Evolutionary conservation across 441 rosid species (phyloP), one percentile per base, ranked within the genome.

Genomic region (Adansonia grandidieri): DNA sequence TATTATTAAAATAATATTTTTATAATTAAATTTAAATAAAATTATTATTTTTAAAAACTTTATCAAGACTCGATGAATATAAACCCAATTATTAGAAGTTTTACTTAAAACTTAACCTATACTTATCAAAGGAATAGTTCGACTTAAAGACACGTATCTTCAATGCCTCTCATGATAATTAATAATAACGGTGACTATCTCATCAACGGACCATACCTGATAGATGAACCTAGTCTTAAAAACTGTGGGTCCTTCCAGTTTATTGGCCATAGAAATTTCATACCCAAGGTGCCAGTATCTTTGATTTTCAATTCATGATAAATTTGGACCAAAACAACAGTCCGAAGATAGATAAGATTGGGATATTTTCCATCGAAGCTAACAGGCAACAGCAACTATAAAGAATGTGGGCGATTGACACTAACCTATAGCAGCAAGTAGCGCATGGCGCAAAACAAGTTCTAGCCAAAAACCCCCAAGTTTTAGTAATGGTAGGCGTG

Each of bases 401-500:
- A 20, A 28, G 32, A 63, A 63, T 63, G 45, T 13, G 68, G 19
- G 15, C 17, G 15, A 63, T 13, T 63, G 10, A 5, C 44, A 63
- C 68, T 0, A 63, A 15, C 68, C 15, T 64, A 32, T 64, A 3
- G 37, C 37, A 37, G 42, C 63, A 32, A 63, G 50, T 6, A 53
- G 65, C 79, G 66, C 62, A 64, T 51, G 63, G 79, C 73, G 4
- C 19, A 51, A 75, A 42, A 28, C 2, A 32, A 6, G n/a, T 2
- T 50, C 32, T 37, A 28, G 58, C 74, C 10, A 61, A 60, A 64
- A 22, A 70, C 24, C 7, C 58, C 20, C 44, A 24, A 2, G 9
- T 15, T 48, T 48, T 70, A 70, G 74, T 24, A 68, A 68, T 19
- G 17, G 72, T 9, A 86, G 89, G 93, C 91, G 92, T 91, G 95